These are phyloP conservation scores for Pseudogymnoascus sp. DNA, from an alignment of 2,329 filamentous ascomycete genomes.

Conservation along the genomic window DNA sequence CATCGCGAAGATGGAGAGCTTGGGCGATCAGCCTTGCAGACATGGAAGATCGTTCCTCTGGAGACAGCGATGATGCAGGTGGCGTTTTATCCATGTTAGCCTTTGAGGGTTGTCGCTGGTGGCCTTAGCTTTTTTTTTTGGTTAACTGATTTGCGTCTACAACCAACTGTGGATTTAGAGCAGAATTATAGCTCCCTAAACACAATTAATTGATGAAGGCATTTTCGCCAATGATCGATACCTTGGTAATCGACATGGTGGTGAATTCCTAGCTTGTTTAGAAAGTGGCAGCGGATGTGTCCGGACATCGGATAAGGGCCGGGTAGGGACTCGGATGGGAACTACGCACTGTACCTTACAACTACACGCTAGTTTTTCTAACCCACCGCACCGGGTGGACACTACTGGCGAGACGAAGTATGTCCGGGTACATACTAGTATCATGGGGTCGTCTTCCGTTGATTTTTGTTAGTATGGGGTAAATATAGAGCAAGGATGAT, in stretches of 20 bases:
- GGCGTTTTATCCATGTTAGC: background rate
- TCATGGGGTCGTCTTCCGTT: background rate
- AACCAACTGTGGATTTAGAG: background rate
- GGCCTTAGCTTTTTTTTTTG: background rate
- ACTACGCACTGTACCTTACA: background rate
- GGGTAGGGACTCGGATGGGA: background rate
- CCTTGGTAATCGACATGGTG: too few relatives aligned
- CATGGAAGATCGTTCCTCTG: background rate
- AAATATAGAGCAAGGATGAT: background rate
- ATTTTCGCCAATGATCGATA: too few relatives aligned
- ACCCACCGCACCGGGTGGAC: background rate
- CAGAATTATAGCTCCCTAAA: background rate
- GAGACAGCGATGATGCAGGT: background rate
- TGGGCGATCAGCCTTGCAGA: background rate
- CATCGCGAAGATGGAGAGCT: constrained; percentile 17
- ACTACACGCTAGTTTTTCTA: background rate
- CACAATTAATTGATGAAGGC: background rate
- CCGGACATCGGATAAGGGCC: background rate
- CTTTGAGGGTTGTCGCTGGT: background rate
- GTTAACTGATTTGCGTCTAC: background rate
- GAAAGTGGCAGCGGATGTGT: background rate
- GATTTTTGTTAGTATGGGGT: background rate
- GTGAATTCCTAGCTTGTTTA: background rate
- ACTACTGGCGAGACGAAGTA: background rate
- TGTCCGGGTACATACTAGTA: background rate